A percentile compares a stretch with the other conserved stretches of the same genome.
These are phyloP conservation scores for Elymus sibiricus DNA, from an alignment of 176 grass and related monocot genomes.

Conservation along the genomic window DNA sequence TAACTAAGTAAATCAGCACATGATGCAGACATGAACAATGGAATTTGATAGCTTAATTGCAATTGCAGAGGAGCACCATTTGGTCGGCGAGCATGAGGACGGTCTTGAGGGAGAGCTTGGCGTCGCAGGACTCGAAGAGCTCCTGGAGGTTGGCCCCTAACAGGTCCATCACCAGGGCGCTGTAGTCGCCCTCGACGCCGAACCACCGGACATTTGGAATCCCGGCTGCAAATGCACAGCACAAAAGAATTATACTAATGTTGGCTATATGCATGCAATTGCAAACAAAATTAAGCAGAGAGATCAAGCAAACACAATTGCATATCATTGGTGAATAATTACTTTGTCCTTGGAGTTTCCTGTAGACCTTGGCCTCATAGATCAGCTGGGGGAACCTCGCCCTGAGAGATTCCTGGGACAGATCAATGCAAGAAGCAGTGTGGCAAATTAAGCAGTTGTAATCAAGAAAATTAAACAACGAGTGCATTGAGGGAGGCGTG, in stretches of 20 bases:
- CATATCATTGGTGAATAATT: background rate
- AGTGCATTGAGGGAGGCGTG: background rate
- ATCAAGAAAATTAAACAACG: background rate
- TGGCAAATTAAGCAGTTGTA: background rate
- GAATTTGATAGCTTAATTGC: too few relatives aligned
- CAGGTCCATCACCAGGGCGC: constrained; percentile 76
- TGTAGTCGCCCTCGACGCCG: constrained; percentile 64
- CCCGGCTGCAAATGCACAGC: background rate
- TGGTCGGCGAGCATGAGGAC: constrained; percentile 88
- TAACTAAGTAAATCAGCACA: too few relatives aligned
- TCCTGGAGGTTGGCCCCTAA: constrained; percentile 74
- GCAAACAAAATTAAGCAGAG: background rate
- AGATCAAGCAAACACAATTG: background rate
- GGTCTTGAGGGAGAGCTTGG: constrained; percentile 73
- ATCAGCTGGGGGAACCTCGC: background rate
- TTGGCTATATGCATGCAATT: too few relatives aligned
- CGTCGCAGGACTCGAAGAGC: constrained; percentile 72
- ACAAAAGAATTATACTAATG: too few relatives aligned
- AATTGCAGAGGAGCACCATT: constrained; percentile 31
- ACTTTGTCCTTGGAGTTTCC: background rate
- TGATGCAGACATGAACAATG: too few relatives aligned
- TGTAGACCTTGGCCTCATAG: background rate
- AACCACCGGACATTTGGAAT: constrained; percentile 66
- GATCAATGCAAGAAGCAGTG: background rate
- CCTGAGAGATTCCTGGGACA: background rate